Base-by-base conservation (phyloP, 768 basidiomycete genomes). In the Zangia roseola region DNA sequence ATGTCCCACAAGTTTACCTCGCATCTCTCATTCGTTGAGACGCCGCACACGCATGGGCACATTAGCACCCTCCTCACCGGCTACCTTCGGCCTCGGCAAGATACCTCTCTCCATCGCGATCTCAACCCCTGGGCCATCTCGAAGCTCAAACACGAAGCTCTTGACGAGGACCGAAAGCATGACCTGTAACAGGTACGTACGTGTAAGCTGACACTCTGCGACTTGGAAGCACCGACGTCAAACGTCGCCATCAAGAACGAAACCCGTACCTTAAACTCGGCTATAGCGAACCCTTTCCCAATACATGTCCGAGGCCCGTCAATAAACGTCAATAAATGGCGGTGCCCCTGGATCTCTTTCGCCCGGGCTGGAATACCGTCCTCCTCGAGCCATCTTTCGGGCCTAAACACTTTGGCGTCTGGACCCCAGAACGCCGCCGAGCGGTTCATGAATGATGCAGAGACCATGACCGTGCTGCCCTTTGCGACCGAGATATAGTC, bases 371-470 rank as follows among this genome's bases (percentile, higher is more conserved):
- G 53, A 23, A 54, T 56, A 2, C 63, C 61, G 8, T 64, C 63
- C 7, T 63, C 61, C 8, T 60, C 58, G 4, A 87, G 67, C 86
- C 86, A 88, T 8, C 85, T 70, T 45, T 81, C 80, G 0, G 85
- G 86, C 34, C 74, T 69, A 60, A 82, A 88, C 39, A 74, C 73
- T 20, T 74, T 71, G 1, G 82, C 75, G 47, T 82, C 76, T 1
- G 71, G 55, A 2, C 86, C 86, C 86, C 86, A 88, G 26, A 84
- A 60, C 1, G 62, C 67, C 45, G 73, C 71, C 17, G 76, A 75
- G 10, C 69, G 62, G 59, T 86, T 84, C 45, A 80, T 71, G 13
- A 67, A 64, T 10, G 63, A 48, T 33, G 81, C 73, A 1, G 77
- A 73, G 6, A 74, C 58, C 14, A 67, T 44, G n/a, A 85, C 56